Evolutionary conservation across 1,139 yeast species (phyloP).

Genomic region (Pichia sp.): DNA sequence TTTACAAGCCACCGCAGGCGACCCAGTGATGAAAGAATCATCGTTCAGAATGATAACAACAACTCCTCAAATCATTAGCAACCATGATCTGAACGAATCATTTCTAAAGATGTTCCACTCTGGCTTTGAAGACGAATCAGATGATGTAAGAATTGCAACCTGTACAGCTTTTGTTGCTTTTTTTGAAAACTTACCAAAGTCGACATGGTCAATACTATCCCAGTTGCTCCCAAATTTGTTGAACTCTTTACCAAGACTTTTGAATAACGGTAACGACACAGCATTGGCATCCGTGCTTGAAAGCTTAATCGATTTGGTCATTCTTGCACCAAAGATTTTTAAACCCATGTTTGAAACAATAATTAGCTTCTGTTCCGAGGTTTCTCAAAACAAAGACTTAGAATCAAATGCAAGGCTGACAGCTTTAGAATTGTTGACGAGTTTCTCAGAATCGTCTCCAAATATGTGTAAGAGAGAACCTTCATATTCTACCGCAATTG

Average conservation of each 20-base stretch:
- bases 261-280: conserved; percentile 71
- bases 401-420: conserved; percentile 79
- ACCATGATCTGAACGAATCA: conserved; percentile 50
- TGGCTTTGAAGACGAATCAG: conserved; percentile 76
- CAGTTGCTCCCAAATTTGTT: conserved; percentile 78
- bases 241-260: conserved; percentile 80
- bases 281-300: conserved; percentile 87
- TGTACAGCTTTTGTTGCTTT: conserved; percentile 90
- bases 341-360: conserved; percentile 84
- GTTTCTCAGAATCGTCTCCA: conserved; percentile 91
- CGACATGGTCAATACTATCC: conserved; percentile 70
- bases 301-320: conserved; percentile 83
- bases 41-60: conserved; percentile 86
- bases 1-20: conserved; percentile 55
- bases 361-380: conserved; percentile 76
- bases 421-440: conserved; percentile 81
- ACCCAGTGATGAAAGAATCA: conserved; percentile 79
- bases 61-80: conserved; percentile 69
- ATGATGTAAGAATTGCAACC: conserved; percentile 85
- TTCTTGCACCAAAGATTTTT: conserved; percentile 92
- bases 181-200: conserved; percentile 76
- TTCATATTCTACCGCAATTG: conserved; percentile 66
- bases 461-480: conserved; percentile 86
- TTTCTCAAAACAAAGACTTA: conserved; percentile 74
- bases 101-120: conserved; percentile 66